Conservation (phyloP, 2,329 filamentous ascomycete genomes). For the Arthrobotrys entomopaga region DNA sequence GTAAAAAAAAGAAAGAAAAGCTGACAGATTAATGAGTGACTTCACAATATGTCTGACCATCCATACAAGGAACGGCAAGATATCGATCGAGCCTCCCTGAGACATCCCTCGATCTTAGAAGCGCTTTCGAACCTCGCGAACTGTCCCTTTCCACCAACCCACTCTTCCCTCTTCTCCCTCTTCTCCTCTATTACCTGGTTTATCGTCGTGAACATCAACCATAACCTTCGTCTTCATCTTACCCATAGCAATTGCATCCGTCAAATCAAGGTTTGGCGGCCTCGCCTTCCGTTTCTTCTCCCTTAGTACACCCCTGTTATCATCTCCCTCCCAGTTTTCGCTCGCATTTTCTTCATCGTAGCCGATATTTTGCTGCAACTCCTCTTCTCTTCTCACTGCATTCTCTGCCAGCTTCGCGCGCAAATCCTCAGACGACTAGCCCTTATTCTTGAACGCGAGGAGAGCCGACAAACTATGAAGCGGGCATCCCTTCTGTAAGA, state of each 20-base stretch:
- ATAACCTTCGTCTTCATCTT: neutral
- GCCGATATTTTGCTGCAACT: too few relatives aligned
- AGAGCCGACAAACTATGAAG: conserved; percentile 84
- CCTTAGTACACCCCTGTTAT: neutral
- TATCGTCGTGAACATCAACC: conserved; percentile 13
- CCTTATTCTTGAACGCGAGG: conserved; percentile 78
- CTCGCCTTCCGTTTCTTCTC: conserved; percentile 9
- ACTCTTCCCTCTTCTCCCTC: neutral
- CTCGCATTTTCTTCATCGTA: neutral
- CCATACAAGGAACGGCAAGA: neutral
- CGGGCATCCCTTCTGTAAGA: conserved; percentile 89
- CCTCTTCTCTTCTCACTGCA: neutral
- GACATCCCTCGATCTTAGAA: too few relatives aligned
- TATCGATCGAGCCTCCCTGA: neutral
- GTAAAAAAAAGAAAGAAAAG: neutral
- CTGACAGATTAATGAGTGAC: neutral
- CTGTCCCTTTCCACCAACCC: neutral
- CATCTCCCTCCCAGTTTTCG: neutral
- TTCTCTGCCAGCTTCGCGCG: neutral
- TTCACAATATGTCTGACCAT: neutral
- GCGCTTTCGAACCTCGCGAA: neutral
- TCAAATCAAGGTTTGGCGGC: conserved; percentile 4
- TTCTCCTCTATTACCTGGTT: conserved; percentile 1
- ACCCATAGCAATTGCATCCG: conserved; percentile 1
- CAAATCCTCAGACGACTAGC: conserved; percentile 17